Conservation (phyloP, 768 basidiomycete genomes). For the Calocybe indica region DNA sequence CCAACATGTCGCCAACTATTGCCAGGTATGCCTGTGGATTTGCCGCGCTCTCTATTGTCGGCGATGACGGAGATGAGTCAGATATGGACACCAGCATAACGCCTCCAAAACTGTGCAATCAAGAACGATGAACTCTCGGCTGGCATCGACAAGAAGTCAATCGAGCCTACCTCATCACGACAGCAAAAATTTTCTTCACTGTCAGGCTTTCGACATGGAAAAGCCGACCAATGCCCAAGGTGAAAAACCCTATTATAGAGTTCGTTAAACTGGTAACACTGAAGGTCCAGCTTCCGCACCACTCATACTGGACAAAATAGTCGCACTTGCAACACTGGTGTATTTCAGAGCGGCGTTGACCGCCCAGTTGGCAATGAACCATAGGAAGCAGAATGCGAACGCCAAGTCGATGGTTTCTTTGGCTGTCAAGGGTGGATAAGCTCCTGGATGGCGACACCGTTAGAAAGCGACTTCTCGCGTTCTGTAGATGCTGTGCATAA, state of each 20-base stretch:
- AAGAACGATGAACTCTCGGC: neutral
- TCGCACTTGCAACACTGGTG: slow-evolving; percentile 93
- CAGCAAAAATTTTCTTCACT: slow-evolving; percentile 66
- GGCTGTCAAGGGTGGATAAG: slow-evolving; percentile 41
- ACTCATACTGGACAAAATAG: slow-evolving; percentile 84
- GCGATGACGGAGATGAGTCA: slow-evolving; percentile 40
- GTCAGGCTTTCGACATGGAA: slow-evolving; percentile 80
- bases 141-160: neutral
- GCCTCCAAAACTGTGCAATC: slow-evolving; percentile 58
- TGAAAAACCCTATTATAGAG: slow-evolving; percentile 78
- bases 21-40: slow-evolving; percentile 25
- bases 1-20: slow-evolving; percentile 74
- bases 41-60: too few species aligned
- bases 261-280: neutral
- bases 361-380: slow-evolving; percentile 94
- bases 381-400: slow-evolving; percentile 75
- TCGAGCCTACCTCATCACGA: slow-evolving; percentile 64
- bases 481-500: neutral
- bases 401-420: slow-evolving; percentile 78
- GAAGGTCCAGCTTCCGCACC: slow-evolving; percentile 41
- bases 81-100: slow-evolving; percentile 87
- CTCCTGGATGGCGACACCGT: neutral
- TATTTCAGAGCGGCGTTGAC: slow-evolving; percentile 79
- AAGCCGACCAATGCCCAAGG: slow-evolving; percentile 75
- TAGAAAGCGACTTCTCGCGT: slow-evolving; percentile 1